Evolutionary conservation across 2,329 filamentous ascomycete genomes (phyloP).

Genomic region (Colletotrichum echinochloae): DNA sequence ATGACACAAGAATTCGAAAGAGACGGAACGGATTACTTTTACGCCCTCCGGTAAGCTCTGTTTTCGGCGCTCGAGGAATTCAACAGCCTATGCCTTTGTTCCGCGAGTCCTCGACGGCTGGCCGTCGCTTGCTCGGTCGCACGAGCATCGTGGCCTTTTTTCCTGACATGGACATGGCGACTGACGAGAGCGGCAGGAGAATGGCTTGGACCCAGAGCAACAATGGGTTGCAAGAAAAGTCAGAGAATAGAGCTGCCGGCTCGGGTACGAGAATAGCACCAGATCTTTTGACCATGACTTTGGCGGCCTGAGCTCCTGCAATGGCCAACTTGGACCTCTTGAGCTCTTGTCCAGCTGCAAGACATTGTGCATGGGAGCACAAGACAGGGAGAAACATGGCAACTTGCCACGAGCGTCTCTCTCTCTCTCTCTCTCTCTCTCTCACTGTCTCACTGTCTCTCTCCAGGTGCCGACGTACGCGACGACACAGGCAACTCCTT

Average conservation of each 20-base stretch:
- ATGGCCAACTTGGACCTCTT: neutral
- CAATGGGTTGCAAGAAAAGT: neutral
- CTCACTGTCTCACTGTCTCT: no score
- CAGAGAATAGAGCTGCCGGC: neutral
- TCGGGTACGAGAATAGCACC: neutral
- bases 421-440: neutral
- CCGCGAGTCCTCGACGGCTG: neutral
- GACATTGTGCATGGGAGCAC: slow-evolving; percentile 30
- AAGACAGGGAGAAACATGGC: slow-evolving; percentile 20
- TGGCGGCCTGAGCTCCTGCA: neutral
- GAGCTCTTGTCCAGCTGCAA: slow-evolving; percentile 24
- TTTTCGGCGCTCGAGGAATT: no score
- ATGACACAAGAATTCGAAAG: neutral
- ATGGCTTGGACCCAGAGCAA: neutral
- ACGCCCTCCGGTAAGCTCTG: no score
- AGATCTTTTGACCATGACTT: neutral
- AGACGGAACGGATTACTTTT: neutral
- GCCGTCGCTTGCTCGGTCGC: neutral
- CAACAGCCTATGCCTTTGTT: neutral
- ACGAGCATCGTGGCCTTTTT: neutral
- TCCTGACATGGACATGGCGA: neutral
- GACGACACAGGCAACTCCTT: neutral
- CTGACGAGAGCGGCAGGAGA: neutral
- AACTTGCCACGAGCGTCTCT: neutral
- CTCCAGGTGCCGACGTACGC: no score